These are phyloP conservation scores for Basipetospora sp. DNA, from an alignment of 2,329 filamentous ascomycete species.

Conservation along the genomic window DNA sequence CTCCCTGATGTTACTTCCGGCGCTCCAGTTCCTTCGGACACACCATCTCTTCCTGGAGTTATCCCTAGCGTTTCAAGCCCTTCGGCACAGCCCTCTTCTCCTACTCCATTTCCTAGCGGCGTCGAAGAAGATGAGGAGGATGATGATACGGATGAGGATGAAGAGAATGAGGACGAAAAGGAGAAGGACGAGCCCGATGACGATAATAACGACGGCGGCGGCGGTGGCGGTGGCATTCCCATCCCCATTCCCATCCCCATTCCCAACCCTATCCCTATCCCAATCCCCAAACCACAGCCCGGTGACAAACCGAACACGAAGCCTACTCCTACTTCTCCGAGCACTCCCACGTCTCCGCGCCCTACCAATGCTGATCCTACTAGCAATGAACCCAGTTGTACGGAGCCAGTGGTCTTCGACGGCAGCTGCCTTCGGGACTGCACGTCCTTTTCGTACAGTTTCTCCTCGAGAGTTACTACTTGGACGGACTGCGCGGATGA, in stretches of 20 bases:
- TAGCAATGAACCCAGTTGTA: background rate
- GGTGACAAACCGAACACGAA: too few species aligned
- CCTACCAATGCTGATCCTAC: background rate
- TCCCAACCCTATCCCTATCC: background rate
- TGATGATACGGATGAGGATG: background rate
- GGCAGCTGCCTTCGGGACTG: conserved; percentile 2
- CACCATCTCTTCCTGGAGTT: too few species aligned
- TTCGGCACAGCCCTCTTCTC: too few species aligned
- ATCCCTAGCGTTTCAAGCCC: too few species aligned
- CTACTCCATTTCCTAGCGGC: too few species aligned
- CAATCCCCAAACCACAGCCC: too few species aligned
- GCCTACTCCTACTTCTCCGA: too few species aligned
- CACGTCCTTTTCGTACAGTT: conserved; percentile 2
- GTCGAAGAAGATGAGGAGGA: too few species aligned
- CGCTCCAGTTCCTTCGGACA: too few species aligned
- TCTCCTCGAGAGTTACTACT: background rate
- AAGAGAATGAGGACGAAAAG: background rate
- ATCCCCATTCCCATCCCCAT: background rate
- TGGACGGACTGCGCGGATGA: conserved; percentile 3
- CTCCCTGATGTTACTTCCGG: too few species aligned
- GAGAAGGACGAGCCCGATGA: background rate
- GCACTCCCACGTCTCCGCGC: background rate
- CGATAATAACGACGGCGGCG: too few species aligned
- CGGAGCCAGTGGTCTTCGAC: conserved; percentile 2
- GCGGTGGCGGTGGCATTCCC: too few species aligned